Conservation (phyloP, 495 filamentous ascomycete species). For the Penicillium tannophilum region DNA sequence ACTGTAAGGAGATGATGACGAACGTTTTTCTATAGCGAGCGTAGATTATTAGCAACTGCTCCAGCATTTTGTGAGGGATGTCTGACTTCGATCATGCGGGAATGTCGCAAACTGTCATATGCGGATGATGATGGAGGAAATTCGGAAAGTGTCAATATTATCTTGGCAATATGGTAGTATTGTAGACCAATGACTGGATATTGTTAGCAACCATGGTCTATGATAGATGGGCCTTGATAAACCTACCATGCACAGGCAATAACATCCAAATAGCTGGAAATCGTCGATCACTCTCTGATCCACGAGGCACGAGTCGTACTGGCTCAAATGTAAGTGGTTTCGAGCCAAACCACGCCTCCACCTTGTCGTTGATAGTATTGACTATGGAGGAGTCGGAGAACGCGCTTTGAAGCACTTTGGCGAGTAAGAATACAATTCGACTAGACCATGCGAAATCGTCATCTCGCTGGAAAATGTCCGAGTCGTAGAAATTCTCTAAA, state of each 20-base stretch:
- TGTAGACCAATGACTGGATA: slow-evolving; percentile 31
- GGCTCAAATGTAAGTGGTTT: slow-evolving; percentile 34
- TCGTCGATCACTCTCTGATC: slow-evolving; percentile 8
- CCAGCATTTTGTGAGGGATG: not conserved
- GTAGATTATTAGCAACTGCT: not conserved
- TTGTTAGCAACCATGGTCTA: not conserved
- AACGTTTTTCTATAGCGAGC: slow-evolving; percentile 22
- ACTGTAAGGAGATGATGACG: slow-evolving; percentile 29
- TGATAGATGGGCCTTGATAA: too few relatives aligned
- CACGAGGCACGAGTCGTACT: slow-evolving; percentile 19
- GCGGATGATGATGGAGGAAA: slow-evolving; percentile 13
- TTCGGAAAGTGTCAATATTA: slow-evolving; percentile 27
- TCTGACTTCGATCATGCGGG: slow-evolving; percentile 27
- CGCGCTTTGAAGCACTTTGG: slow-evolving; percentile 26
- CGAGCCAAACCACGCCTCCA: slow-evolving; percentile 27
- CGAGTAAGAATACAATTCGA: slow-evolving; percentile 32
- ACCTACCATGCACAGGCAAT: slow-evolving; percentile 33
- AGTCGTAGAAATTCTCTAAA: slow-evolving; percentile 27
- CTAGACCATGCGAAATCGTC: slow-evolving; percentile 36
- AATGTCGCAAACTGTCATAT: slow-evolving; percentile 29
- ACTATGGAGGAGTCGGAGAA: slow-evolving; percentile 15
- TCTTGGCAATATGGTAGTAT: slow-evolving; percentile 38
- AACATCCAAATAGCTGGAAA: slow-evolving; percentile 35
- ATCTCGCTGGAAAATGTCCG: slow-evolving; percentile 28
- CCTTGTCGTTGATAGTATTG: slow-evolving; percentile 13